Conservation (phyloP, 164 flowering plant species). For the Nymphaea colorata region DNA sequence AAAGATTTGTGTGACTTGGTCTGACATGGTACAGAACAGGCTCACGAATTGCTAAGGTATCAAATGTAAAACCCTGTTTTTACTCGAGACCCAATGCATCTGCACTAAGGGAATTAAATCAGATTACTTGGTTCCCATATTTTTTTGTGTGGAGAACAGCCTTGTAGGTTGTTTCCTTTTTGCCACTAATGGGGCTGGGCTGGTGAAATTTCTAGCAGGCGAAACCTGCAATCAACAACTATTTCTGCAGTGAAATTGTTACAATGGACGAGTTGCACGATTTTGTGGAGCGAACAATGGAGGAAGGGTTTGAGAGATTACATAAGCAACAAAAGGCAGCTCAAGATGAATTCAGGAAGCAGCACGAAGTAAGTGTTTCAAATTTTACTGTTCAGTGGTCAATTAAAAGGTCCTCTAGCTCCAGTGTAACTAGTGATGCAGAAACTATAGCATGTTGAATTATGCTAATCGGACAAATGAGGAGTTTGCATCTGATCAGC, state of each 20-base stretch:
- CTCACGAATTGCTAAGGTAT: neutral
- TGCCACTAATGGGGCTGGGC: no score
- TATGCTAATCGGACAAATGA: neutral
- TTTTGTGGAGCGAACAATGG: neutral
- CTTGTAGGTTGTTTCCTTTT: no score
- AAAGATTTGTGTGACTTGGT: neutral
- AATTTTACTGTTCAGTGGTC: neutral
- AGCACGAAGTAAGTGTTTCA: neutral
- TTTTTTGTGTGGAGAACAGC: no score
- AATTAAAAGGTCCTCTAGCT: neutral
- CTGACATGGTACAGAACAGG: neutral
- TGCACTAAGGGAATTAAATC: neutral
- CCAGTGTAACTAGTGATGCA: no score
- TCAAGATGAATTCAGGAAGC: neutral
- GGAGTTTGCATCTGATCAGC: neutral
- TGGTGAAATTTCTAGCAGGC: no score
- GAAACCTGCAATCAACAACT: no score
- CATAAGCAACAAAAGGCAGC: neutral
- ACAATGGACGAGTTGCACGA: neutral
- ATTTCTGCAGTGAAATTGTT: no score
- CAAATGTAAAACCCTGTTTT: neutral
- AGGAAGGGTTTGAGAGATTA: neutral
- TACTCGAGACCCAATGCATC: neutral
- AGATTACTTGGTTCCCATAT: no score
- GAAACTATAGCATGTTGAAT: neutral